Evolutionary conservation across 306 rosid species (phyloP), one percentile per base, ranked within the genome.

Genomic region (Vicia villosa): DNA sequence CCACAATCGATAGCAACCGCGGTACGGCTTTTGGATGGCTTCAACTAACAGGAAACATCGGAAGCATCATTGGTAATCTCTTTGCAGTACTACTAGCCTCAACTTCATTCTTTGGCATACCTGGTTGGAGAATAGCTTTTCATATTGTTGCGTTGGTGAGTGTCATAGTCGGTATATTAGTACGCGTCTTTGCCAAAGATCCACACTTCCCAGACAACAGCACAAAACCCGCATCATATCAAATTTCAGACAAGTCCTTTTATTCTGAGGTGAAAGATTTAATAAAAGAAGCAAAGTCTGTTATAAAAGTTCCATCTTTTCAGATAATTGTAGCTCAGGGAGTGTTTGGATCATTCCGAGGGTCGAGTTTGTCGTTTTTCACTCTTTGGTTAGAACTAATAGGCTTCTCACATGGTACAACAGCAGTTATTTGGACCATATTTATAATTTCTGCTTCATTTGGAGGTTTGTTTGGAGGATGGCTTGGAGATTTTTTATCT

Each of bases 251-350:
- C 8, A 86, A 80, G 50, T 74, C 87, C 0, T 83, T 86, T 52
- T 52, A 54, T 56, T 73, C 77, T 12, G 86, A 88, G 59, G n/a
- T 89, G 80, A 86, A 82, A 37, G 77, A 79, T 19, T 40, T 88
- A n/a, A 49, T 83, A 3, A 77, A 77, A 32, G 96, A 89, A 85
- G 78, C 93, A 10, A 89, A 83, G 43, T 61, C 86, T 0, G 98
- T 89, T 5, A 78, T 89, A 2, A 24, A 68, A 46, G 85, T 89
- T 60, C 93, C 86, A 12, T 77, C 93, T 19, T 92, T 92, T 79
- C 95, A 83, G 78, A 89, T 88, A 59, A 81, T 92, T 64, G 96
- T 92, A 54, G 96, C 98, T 65, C 98, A 89, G 61, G 98, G 98
- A 32, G 90, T 92, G 34, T 84, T 89, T 19, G 98, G 98, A 16